Percentiles rank a stretch among this genome's conserved stretches.
phyloP scores from a whole-genome alignment of 2,329 filamentous ascomycete genomes.

The Fusarium abutilonis region DNA sequence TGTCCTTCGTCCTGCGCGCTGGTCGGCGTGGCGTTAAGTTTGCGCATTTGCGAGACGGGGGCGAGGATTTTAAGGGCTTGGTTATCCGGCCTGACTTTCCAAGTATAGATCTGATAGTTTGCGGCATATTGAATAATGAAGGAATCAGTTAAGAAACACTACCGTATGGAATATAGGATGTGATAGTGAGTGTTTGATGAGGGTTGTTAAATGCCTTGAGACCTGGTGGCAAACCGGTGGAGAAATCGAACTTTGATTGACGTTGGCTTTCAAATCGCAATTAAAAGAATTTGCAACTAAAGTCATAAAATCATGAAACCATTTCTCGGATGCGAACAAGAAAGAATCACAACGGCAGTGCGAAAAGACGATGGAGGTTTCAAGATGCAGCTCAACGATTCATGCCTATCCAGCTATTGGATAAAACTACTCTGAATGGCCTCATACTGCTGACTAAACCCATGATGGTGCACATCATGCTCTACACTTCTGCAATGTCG shows the following conservation, averaged over 20 bases:
- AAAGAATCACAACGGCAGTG: not conserved
- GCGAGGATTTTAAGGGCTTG: constrained; percentile 44
- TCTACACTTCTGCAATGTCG: too few relatives aligned
- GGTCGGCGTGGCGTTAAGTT: constrained; percentile 44
- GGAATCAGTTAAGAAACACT: not conserved
- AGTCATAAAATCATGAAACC: not conserved
- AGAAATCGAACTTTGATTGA: constrained; percentile 5
- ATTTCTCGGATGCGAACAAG: too few relatives aligned
- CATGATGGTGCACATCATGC: not conserved
- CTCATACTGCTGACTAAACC: constrained; percentile 30
- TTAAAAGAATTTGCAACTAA: not conserved
- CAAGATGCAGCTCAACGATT: not conserved
- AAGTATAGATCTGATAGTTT: constrained; percentile 52
- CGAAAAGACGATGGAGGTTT: not conserved
- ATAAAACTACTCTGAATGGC: constrained; percentile 1
- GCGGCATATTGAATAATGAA: constrained; percentile 37
- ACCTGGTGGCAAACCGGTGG: constrained; percentile 31
- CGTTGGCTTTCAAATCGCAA: not conserved
- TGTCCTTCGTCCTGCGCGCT: constrained; percentile 36
- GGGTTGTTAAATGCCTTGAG: constrained; percentile 17
- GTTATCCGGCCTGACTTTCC: constrained; percentile 51
- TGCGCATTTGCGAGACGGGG: constrained; percentile 25
- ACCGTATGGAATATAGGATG: not conserved
- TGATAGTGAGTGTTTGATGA: too few relatives aligned
- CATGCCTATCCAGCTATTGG: not conserved